Conservation (phyloP, 768 basidiomycete genomes). For the Amanita jacksonii region DNA sequence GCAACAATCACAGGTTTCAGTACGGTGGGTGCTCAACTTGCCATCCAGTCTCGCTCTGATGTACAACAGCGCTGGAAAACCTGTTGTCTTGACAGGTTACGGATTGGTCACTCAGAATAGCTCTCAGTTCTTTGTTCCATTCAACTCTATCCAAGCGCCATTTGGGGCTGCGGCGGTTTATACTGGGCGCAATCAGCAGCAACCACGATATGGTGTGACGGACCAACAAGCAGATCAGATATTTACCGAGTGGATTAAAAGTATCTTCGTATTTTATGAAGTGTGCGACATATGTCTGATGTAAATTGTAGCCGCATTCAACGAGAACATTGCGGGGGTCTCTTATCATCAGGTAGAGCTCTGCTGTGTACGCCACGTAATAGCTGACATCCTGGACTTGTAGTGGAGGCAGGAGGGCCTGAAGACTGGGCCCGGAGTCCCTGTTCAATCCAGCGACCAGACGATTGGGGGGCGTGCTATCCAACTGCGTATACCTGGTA, state of each 20-base stretch:
- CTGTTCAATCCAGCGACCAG: slow-evolving; percentile 26
- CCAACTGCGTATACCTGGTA: slow-evolving; percentile 30
- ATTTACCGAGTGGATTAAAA: slow-evolving; percentile 43
- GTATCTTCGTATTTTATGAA: slow-evolving; percentile 19
- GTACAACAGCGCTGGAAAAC: slow-evolving; percentile 42
- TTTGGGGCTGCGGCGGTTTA: slow-evolving; percentile 15
- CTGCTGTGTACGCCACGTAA: background rate
- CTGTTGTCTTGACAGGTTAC: slow-evolving; percentile 41
- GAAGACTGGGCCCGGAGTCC: slow-evolving; percentile 36
- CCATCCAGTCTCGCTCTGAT: background rate
- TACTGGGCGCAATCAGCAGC: too few species aligned
- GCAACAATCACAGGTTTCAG: slow-evolving; percentile 32
- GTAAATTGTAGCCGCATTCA: slow-evolving; percentile 27
- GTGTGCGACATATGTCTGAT: background rate
- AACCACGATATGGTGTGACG: slow-evolving; percentile 39
- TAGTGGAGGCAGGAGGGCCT: slow-evolving; percentile 50
- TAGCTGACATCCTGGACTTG: slow-evolving; percentile 17
- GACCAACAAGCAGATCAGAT: slow-evolving; percentile 41
- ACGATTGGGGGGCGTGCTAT: slow-evolving; percentile 22
- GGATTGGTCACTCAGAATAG: slow-evolving; percentile 55
- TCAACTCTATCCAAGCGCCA: slow-evolving; percentile 41
- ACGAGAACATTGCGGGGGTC: slow-evolving; percentile 31
- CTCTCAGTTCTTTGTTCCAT: slow-evolving; percentile 47
- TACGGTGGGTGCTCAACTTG: slow-evolving; percentile 25
- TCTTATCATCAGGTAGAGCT: slow-evolving; percentile 37